Percentiles rank a stretch among this genome's conserved stretches.
Evolutionary conservation across 495 filamentous ascomycete species (phyloP).

Genomic region (Wilcoxina mikolae): DNA sequence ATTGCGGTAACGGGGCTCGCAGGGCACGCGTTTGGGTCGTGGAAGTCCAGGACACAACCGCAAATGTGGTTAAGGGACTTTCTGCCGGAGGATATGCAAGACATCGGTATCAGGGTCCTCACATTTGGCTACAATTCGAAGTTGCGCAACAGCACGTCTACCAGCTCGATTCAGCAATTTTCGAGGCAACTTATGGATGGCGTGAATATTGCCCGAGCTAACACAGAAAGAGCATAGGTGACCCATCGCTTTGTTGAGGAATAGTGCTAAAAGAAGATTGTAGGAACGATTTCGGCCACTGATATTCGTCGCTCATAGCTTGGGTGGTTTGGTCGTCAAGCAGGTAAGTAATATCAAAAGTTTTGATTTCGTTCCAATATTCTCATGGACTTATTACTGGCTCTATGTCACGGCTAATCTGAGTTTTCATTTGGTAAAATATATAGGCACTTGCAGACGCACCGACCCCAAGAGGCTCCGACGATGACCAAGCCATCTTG

Average conservation of each 20-base stretch:
- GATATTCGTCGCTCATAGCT: slow-evolving; percentile 17
- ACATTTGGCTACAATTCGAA: slow-evolving; percentile 10
- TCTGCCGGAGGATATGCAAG: slow-evolving; percentile 1
- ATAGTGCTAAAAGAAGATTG: not conserved
- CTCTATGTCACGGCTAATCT: too few species aligned
- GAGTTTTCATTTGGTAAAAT: too few species aligned
- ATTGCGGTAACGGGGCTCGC: slow-evolving; percentile 3
- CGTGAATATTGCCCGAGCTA: not conserved
- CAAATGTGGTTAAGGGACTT: slow-evolving; percentile 13
- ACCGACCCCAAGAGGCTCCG: not conserved
- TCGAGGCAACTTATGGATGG: not conserved
- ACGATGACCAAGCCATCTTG: not conserved
- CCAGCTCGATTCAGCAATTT: not conserved
- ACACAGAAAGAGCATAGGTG: not conserved
- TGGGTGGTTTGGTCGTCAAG: slow-evolving; percentile 16
- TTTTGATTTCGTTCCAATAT: not conserved
- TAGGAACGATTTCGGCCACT: slow-evolving; percentile 9
- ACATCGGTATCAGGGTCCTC: not conserved
- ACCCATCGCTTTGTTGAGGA: not conserved
- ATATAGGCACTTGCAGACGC: not conserved
- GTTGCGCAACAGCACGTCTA: not conserved
- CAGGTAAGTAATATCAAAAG: slow-evolving; percentile 15
- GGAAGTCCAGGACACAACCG: not conserved
- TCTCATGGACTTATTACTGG: not conserved
- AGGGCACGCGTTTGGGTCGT: slow-evolving; percentile 11